These are phyloP conservation scores for Diaporthe destruens DNA, from an alignment of 2,329 filamentous ascomycete genomes.

Conservation along the genomic window DNA sequence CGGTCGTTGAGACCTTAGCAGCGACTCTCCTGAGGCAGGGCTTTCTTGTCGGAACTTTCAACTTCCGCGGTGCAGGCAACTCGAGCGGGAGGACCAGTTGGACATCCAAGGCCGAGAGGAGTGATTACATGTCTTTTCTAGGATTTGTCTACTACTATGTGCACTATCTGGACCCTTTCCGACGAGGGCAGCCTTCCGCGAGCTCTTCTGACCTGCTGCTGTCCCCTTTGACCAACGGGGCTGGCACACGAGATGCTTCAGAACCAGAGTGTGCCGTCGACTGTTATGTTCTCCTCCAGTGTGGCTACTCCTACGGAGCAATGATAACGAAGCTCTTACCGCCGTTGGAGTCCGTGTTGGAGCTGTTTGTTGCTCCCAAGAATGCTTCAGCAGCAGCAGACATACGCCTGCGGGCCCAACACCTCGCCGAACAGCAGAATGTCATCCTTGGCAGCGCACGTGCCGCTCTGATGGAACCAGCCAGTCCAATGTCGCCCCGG, in stretches of 20 bases:
- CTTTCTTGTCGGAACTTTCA: constrained; percentile 88
- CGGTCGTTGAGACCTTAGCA: constrained; percentile 76
- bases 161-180: constrained; percentile 65
- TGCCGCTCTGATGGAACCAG: constrained; percentile 49
- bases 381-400: constrained; percentile 73
- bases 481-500: constrained; percentile 46
- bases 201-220: constrained; percentile 24
- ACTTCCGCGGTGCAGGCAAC: constrained; percentile 86
- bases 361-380: constrained; percentile 66
- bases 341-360: constrained; percentile 68
- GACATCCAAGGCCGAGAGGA: constrained; percentile 83
- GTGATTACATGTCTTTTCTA: constrained; percentile 86
- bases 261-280: constrained; percentile 30
- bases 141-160: constrained; percentile 84
- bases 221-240: constrained; percentile 10
- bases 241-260: not conserved
- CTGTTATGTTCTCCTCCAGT: constrained; percentile 74
- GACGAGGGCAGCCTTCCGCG: constrained; percentile 9
- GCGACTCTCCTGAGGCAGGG: constrained; percentile 75
- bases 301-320: constrained; percentile 92
- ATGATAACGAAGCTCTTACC: constrained; percentile 83
- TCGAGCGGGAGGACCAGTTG: constrained; percentile 87
- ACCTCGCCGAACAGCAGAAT: constrained; percentile 74
- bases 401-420: constrained; percentile 77
- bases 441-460: constrained; percentile 56